Evolutionary conservation across 2,329 filamentous ascomycete genomes (phyloP), one percentile per base, ranked within the genome.

Genomic region (Exophiala lecanii-corni): DNA sequence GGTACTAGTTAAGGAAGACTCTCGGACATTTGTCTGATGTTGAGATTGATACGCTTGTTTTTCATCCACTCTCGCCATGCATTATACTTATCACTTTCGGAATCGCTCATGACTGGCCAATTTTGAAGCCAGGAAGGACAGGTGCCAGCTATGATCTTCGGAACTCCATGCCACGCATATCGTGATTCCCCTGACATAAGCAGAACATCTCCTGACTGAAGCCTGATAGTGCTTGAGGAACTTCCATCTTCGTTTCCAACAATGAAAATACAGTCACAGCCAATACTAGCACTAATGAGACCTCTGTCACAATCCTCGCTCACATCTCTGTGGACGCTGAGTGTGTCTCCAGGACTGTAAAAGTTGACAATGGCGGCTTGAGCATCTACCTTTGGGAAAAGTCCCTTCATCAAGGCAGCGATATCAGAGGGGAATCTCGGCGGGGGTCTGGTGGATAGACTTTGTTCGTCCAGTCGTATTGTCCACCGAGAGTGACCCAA

Each of bases 131-230:
- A 85, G 0, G 68, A 68, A 0, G 91, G 91, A 64, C 89, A 97
- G 0, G 87, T 94, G 1, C 70, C 78, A 35, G 79, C 75, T 25
- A 96, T 59, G 9, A 97, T 83, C 62, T 89, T 92, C 4, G 92
- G 89, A 9, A 97, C 89, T 9, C 86, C 89, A 67, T 97, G 92
- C 91, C 91, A 97, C 2, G 91, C 89, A 65, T 88, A 94, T 32
- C 92, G 75, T 3, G 86, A 84, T 45, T 80, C 73, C 15, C 84
- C 77, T 37, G 79, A 82, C 91, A 98, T 97, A 59, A 94, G 89
- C 1, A 97, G 79, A 1, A 82, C 88, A 67, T 96, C 91, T 0
- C 92, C 91, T 1, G 88, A 94, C 17, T 82, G 75, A 26, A 97
- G 70, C 16, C 84, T 74, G 25, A 94, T 58, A 18, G 64, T 49